A percentile compares a stretch with the other conserved stretches of the same genome.
phyloP scores from a whole-genome alignment of 257 asterid genomes.

The Capsicum pubescens region DNA sequence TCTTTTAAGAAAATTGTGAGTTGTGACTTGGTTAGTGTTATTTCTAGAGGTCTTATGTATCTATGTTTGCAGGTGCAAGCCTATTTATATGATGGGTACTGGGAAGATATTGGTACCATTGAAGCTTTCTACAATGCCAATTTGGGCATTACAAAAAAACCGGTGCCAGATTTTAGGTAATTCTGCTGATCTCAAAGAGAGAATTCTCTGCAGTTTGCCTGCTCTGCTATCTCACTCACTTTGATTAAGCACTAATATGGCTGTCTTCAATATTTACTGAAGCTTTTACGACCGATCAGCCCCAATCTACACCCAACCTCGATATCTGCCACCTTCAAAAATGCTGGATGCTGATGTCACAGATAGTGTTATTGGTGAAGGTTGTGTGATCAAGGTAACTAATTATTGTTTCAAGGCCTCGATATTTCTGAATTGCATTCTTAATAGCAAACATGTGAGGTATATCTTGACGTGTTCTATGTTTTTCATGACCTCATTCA shows the following conservation, averaged over 20 bases:
- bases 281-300: conserved; percentile 97
- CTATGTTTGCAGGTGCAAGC: conserved; percentile 76
- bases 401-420: conserved; percentile 5
- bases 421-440: background rate
- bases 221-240: background rate
- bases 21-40: background rate
- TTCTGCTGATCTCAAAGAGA: background rate
- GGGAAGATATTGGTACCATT: conserved; percentile 99
- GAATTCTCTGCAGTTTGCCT: background rate
- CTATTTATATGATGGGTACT: conserved; percentile 90
- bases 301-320: conserved; percentile 96
- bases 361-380: conserved; percentile 95
- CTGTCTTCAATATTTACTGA: conserved; percentile 39
- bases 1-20: background rate
- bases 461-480: background rate
- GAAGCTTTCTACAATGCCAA: conserved; percentile 98
- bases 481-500: background rate
- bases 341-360: conserved; percentile 98
- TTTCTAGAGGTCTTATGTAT: background rate
- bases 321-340: conserved; percentile 95
- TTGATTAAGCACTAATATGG: conserved; percentile 28
- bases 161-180: conserved; percentile 93
- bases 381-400: conserved; percentile 90
- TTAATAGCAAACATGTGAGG: conserved; percentile 5
- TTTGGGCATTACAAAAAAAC: conserved; percentile 90